Percentiles rank a stretch among this genome's conserved stretches.
Evolutionary conservation across 176 grass and related monocot species (phyloP).

Genomic region (Aechmea fasciata): DNA sequence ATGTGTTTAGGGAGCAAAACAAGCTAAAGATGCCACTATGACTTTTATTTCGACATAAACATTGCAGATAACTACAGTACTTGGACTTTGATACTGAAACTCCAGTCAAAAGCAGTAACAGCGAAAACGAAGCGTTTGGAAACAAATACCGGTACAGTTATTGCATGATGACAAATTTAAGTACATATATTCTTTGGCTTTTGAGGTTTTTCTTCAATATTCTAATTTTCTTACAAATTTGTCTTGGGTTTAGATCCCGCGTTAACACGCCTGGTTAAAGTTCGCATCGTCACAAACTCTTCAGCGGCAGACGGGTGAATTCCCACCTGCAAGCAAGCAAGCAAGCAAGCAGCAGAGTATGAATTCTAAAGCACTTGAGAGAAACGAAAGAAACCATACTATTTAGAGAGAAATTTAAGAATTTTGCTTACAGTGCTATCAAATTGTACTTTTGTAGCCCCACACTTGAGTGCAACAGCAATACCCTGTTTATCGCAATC

Average conservation of each 20-base stretch:
- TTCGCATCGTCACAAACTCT: slow-evolving; percentile 90
- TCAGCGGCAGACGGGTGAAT: slow-evolving; percentile 91
- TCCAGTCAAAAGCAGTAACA: no score
- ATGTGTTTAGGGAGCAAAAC: no score
- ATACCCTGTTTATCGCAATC: slow-evolving; percentile 44
- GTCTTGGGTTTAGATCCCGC: slow-evolving; percentile 50
- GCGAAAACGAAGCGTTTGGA: no score
- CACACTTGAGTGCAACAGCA: slow-evolving; percentile 74
- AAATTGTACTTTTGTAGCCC: slow-evolving; percentile 82
- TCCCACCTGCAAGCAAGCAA: slow-evolving; percentile 59
- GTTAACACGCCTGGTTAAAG: slow-evolving; percentile 46
- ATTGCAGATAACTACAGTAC: no score
- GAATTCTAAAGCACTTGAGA: slow-evolving; percentile 5
- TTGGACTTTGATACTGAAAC: no score
- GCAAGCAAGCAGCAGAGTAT: slow-evolving; percentile 7
- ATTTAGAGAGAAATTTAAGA: neutral
- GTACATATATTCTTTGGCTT: no score
- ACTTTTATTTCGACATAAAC: no score
- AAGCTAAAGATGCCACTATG: no score
- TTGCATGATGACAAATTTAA: no score
- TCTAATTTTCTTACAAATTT: slow-evolving; percentile 22
- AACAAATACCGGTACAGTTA: no score
- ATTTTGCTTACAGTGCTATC: slow-evolving; percentile 62
- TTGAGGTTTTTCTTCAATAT: no score
- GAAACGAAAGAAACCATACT: neutral